Evolutionary conservation across 495 filamentous ascomycete genomes (phyloP).

Genomic region (Barbatosphaeria neglecta): DNA sequence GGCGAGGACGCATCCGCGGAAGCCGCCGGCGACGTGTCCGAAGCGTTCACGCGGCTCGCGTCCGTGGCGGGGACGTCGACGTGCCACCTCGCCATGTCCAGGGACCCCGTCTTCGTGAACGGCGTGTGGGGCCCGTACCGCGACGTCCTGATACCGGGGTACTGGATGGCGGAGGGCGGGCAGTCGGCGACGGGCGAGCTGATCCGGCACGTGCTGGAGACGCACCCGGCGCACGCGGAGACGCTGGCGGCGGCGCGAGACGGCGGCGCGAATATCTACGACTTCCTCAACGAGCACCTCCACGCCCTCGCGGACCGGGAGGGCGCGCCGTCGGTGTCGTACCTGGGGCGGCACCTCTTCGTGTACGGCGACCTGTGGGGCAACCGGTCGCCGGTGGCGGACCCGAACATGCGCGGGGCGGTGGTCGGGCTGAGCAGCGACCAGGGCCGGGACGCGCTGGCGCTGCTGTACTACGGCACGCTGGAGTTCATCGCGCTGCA

Average conservation of each 20-base stretch:
- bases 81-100: slow-evolving; percentile 93
- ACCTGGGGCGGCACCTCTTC: slow-evolving; percentile 84
- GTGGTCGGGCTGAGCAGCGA: slow-evolving; percentile 78
- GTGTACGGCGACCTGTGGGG: slow-evolving; percentile 99
- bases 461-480: slow-evolving; percentile 82
- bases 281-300: slow-evolving; percentile 85
- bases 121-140: slow-evolving; percentile 96
- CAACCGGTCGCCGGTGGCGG: slow-evolving; percentile 86
- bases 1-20: slow-evolving; percentile 44
- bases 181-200: slow-evolving; percentile 93
- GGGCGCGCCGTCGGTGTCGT: slow-evolving; percentile 65
- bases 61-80: slow-evolving; percentile 96
- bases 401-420: slow-evolving; percentile 81
- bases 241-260: slow-evolving; percentile 63
- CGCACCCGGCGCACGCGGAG: slow-evolving; percentile 76
- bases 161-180: slow-evolving; percentile 94
- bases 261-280: slow-evolving; percentile 76
- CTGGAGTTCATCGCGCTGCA: slow-evolving; percentile 97
- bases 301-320: slow-evolving; percentile 55
- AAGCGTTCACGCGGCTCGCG: slow-evolving; percentile 88
- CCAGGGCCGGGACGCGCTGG: slow-evolving; percentile 71
- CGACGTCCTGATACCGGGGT: slow-evolving; percentile 80
- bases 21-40: slow-evolving; percentile 69
- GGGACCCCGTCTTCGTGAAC: slow-evolving; percentile 76
- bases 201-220: slow-evolving; percentile 86